These are phyloP conservation scores for Penicillium nucicola DNA, from an alignment of 495 filamentous ascomycete genomes.

Conservation along the genomic window DNA sequence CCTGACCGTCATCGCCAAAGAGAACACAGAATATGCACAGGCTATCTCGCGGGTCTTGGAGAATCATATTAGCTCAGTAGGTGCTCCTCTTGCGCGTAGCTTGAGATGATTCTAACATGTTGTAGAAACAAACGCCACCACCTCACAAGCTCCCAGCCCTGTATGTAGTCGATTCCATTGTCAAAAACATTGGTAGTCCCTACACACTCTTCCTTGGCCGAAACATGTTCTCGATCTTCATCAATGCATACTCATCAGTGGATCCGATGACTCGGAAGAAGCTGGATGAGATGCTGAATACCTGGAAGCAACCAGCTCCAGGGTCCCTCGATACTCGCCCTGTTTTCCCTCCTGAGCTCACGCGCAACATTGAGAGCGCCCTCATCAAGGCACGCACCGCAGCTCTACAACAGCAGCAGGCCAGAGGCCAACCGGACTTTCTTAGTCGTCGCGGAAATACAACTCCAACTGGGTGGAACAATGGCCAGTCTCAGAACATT, in stretches of 20 bases:
- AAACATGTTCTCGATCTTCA: slow-evolving; percentile 89
- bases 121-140: slow-evolving; percentile 65
- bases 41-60: slow-evolving; percentile 86
- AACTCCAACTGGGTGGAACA: slow-evolving; percentile 54
- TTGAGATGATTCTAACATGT: slow-evolving; percentile 35
- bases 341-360: slow-evolving; percentile 82
- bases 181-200: slow-evolving; percentile 97
- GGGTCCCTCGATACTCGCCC: slow-evolving; percentile 84
- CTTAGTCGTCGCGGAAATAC: slow-evolving; percentile 55
- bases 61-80: slow-evolving; percentile 90
- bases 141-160: slow-evolving; percentile 85
- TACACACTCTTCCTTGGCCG: slow-evolving; percentile 92
- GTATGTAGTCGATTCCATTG: slow-evolving; percentile 97
- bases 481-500: slow-evolving; percentile 62
- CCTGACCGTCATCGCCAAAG: slow-evolving; percentile 91
- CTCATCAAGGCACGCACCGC: slow-evolving; percentile 83
- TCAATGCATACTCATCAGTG: slow-evolving; percentile 90
- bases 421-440: slow-evolving; percentile 61
- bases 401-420: slow-evolving; percentile 67
- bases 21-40: slow-evolving; percentile 90
- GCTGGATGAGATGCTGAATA: slow-evolving; percentile 95
- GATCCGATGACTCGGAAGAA: slow-evolving; percentile 76
- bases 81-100: slow-evolving; percentile 32
- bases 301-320: slow-evolving; percentile 95
- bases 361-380: slow-evolving; percentile 87